Evolutionary conservation across 331 rosid species (phyloP), one percentile per base, ranked within the genome.

Genomic region (Acacia pycnantha): DNA sequence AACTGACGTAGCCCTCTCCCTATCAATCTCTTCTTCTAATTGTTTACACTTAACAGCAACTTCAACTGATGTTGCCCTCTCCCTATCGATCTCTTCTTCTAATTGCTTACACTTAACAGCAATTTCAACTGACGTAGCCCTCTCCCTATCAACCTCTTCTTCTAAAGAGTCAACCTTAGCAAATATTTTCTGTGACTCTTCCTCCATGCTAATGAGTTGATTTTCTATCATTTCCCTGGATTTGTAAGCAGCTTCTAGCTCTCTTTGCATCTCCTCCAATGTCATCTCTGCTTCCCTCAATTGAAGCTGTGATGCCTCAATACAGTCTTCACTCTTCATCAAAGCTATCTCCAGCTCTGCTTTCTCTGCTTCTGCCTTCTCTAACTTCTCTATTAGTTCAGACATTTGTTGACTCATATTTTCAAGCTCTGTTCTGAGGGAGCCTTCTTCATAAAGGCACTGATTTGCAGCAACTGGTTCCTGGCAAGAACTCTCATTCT

Each of bases 121-220:
- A 37, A 7, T 37, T 37, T 37, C 41, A 37, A 37, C 41, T 37
- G 41, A 6, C 41, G 41, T 37, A 6, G 41, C 41, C 41, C 9
- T 37, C 41, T 37, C 41, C 9, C 41, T 37, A 37, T 37, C 41
- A 37, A 37, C 41, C 41, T 37, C 41, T 37, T 37, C 41, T 37
- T 37, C 41, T 37, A 37, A 71, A 61, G 70, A 75, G 5, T 79
- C 83, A 68, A 87, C 81, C 67, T 87, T 89, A 44, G 88, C 82
- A 46, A 88, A 86, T 88, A 91, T 88, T 54, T 88, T 87, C 82
- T 77, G 76, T 76, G 87, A 85, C 87, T 90, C 97, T 9, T 90
- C 92, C 78, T 91, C 90, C 83, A 91, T 78, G 86, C 83, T 85
- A 76, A 69, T 24, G 26, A 93, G 92, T 84, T 90, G 90, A 73